Evolutionary conservation across 306 rosid species (phyloP), one percentile per base, ranked within the genome.

Genomic region (Trifolium pratense): DNA sequence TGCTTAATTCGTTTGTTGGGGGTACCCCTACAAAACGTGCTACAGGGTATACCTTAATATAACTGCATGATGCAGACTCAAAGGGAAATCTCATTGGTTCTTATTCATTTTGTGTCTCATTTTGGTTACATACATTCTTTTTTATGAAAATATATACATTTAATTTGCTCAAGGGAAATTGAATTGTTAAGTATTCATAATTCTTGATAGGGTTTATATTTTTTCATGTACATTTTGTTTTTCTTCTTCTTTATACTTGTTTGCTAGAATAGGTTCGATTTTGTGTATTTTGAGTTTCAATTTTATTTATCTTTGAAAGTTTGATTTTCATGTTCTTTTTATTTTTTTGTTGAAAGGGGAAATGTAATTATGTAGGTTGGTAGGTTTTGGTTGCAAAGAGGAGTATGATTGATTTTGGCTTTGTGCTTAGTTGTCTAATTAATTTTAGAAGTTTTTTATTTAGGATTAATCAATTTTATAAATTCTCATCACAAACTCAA

Each of bases 1-100:
- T 90, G 79, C 72, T 83, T 45, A 43, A 43, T 43, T 92, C 96
- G 9, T 83, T 92, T 31, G 96, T 86, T 12, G 92, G 80, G 29
- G 81, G 81, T 46, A 88, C 97, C 70, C 89, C 90, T 21, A 87
- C 92, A 26, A 76, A 43, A 25, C 80, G 85, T 29, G 12, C 78
- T 10, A 2, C 53, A 48, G 86, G 84, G 11, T 84, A 83, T 68
- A 48, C 58, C 70, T 66, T 83, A 21, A 20, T 80, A 45, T 89
- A 29, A 29, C 32, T 29, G 32, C 5, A 4, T 29, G 32, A 29
- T 6, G 5, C 32, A 26, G 3, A 3, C 31, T 29, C 5, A 6
- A 6, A 5, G 0, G 32, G 32, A 29, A 29, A 29, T 29, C 6
- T 29, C 32, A 29, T 29, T 29, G 5, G 32, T 29, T 4, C 32